These are phyloP conservation scores for Scutellaria galericulata DNA, from an alignment of 257 asterid species.

Conservation along the genomic window DNA sequence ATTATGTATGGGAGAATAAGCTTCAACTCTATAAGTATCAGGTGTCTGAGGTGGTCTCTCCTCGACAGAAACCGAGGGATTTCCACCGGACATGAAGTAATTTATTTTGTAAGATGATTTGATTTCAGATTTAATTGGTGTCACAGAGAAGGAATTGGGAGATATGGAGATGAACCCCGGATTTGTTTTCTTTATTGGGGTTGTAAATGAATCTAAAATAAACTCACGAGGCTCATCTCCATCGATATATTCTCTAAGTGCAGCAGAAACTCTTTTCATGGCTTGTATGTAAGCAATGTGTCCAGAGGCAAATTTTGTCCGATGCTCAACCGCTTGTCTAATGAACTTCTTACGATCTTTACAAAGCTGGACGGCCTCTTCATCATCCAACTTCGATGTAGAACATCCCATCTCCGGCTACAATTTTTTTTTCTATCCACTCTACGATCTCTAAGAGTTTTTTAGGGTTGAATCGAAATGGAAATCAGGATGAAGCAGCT, in stretches of 20 bases:
- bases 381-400: constrained; percentile 86
- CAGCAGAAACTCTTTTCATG: constrained; percentile 84
- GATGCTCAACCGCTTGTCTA: constrained; percentile 82
- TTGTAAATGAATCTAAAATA: constrained; percentile 54
- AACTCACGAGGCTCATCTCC: constrained; percentile 89
- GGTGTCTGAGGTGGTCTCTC: constrained; percentile 86
- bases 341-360: constrained; percentile 90
- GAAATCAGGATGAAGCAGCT: constrained; percentile 41
- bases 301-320: constrained; percentile 76
- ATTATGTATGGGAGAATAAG: constrained; percentile 70
- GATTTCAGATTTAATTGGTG: constrained; percentile 51
- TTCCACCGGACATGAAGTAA: constrained; percentile 72
- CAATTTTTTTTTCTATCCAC: constrained; percentile 17
- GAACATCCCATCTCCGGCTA: constrained; percentile 89
- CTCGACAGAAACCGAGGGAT: constrained; percentile 73
- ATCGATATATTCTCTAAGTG: constrained; percentile 81
- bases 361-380: constrained; percentile 87
- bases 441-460: constrained; percentile 41
- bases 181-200: constrained; percentile 57
- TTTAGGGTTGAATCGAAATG: constrained; percentile 59
- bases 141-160: constrained; percentile 63
- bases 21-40: constrained; percentile 67
- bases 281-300: constrained; percentile 86
- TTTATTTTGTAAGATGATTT: constrained; percentile 59
- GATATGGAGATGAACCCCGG: constrained; percentile 75